These are phyloP conservation scores for Ustulina deusta DNA, from an alignment of 2,329 filamentous ascomycete genomes.

Conservation along the genomic window DNA sequence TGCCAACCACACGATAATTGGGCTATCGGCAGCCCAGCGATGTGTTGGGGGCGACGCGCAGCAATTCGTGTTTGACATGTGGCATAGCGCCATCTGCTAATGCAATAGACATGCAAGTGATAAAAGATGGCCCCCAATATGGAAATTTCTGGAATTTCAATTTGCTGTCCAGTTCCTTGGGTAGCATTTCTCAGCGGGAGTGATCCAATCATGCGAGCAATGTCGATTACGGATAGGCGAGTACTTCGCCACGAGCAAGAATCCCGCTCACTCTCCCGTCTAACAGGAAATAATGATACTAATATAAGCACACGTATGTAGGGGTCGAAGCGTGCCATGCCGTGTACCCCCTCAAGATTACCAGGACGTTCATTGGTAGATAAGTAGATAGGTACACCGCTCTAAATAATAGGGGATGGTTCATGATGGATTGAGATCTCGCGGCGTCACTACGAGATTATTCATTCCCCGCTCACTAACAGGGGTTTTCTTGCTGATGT, in stretches of 20 bases:
- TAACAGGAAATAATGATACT: not conserved
- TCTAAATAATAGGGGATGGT: slow-evolving; percentile 1
- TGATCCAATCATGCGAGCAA: slow-evolving; percentile 21
- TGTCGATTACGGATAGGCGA: slow-evolving; percentile 11
- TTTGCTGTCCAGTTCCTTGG: slow-evolving; percentile 33
- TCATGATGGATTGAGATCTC: slow-evolving; percentile 5
- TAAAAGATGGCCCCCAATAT: slow-evolving; percentile 38
- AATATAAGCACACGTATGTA: slow-evolving; percentile 18
- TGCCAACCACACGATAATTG: slow-evolving; percentile 42
- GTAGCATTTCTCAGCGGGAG: slow-evolving; percentile 12
- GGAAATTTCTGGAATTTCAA: slow-evolving; percentile 30
- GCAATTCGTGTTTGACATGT: slow-evolving; percentile 40
- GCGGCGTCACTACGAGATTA: slow-evolving; percentile 13
- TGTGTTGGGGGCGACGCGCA: slow-evolving; percentile 38
- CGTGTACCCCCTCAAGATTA: slow-evolving; percentile 15
- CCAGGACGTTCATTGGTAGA: slow-evolving; percentile 1
- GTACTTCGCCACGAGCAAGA: slow-evolving; percentile 8
- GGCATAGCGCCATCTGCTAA: slow-evolving; percentile 41
- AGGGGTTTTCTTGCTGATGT: not conserved
- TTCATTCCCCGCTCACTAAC: slow-evolving; percentile 11
- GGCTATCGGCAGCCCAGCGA: slow-evolving; percentile 41
- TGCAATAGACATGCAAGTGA: slow-evolving; percentile 42
- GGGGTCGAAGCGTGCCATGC: slow-evolving; percentile 21
- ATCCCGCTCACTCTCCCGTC: slow-evolving; percentile 1
- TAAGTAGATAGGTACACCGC: slow-evolving; percentile 22